Evolutionary conservation across 139 green algal species (phyloP), one percentile per base, ranked within the genome.

Genomic region (Picochlorum sp.): DNA sequence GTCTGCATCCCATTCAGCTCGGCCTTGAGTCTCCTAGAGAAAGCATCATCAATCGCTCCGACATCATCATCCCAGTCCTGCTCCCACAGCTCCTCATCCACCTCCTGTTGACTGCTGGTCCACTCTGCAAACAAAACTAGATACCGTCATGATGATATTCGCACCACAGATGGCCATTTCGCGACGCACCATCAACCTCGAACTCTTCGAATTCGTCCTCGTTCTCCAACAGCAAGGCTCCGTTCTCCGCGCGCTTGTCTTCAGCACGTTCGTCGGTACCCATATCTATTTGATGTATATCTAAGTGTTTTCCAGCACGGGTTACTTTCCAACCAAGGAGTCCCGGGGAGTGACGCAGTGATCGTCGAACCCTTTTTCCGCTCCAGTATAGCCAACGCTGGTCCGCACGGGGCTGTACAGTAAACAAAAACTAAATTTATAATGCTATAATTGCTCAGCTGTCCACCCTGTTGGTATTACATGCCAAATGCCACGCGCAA

Each of bases 181-280:
- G 7, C 23, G 20, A 18, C 71, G 23, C 56, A 82, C 78, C 71
- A 62, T 84, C 75, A 1, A 64, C 57, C 24, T 80, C 67, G 67
- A 84, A 83, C 56, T 84, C 78, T 44, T 83, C 75, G 57, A 84
- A 84, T 52, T 82, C 78, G 45, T 84, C 78, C 57, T 84, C 78
- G 15, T 80, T 66, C 28, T 61, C 62, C 6, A 74, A 61, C 30
- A 30, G 15, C 49, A 21, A 41, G 34, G 34, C 34, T 41, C 34
- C 34, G 34, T 34, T 30, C 13, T 78, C 70, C 67, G 61, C 28
- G 8, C 41, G 37, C 49, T 58, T 61, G 15, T 47, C 59, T 32
- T 14, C 5, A 5, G 62, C 30, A 20, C 58, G 38, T 41, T 76
- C 37, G 1, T n/a, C 44, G 26, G 18, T 20, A 14, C 44, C 58